Base-by-base conservation (phyloP, 2,329 filamentous ascomycete species). In the Aureobasidium pullulans region DNA sequence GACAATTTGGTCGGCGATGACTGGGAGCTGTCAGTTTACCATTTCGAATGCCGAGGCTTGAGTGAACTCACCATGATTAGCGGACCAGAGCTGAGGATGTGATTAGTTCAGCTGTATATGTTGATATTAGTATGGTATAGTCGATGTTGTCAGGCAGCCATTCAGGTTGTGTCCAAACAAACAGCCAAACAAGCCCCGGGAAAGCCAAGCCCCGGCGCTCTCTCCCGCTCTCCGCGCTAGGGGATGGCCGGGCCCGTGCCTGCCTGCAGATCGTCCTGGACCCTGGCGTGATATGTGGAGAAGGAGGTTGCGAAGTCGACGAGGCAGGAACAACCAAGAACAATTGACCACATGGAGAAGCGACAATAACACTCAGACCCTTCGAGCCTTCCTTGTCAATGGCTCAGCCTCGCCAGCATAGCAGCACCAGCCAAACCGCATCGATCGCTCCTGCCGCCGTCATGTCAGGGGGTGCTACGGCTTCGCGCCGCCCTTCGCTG, bases 401-500 rank as follows among this genome's bases (percentile, higher is more conserved):
- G 39, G 53, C 42, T 11, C 42, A 47, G 34, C 42, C 39, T 6
- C 42, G 32, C 31, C 53, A 63, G 59, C 61, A 59, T 59, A 54
- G 60, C 62, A 44, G 61, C 60, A 32, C 64, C 61, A 36, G 52
- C 40, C 52, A 44, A 29, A 4, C 29, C 53, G 29, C 34, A n/a
- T 9, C 44, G 23, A 31, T 50, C 46, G 44, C 46, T 34, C 36
- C 56, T 50, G 44, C 44, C 43, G 37, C 46, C 46, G 54, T 34
- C 34, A 47, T 57, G 53, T 31, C 53, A 58, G 54, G 54, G 43
- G 54, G 43, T 40, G 28, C 43, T 23, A 47, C 53, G 43, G 62
- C 65, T 49, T 58, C 63, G 31, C 73, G 73, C 53, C 73, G 75
- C 62, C 69, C 73, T 54, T 76, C 75, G 60, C 73, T 68, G 54